Conservation (phyloP, 1,139 yeast species). For the Magnusiomyces suaveolens region DNA sequence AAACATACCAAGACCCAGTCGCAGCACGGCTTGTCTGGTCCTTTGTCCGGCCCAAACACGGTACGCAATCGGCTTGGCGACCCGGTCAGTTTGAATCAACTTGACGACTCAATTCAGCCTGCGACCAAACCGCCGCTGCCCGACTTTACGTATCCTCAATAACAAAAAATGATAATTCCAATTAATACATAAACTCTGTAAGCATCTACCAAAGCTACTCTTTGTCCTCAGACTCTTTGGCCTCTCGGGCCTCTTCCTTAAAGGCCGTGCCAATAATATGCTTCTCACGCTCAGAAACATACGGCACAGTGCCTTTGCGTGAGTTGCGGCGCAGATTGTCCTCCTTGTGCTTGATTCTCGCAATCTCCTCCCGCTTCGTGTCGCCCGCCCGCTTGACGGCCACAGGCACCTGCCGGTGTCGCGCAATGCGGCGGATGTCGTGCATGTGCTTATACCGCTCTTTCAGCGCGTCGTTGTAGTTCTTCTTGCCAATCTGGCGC, state of each 20-base stretch:
- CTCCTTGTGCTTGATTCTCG: constrained; percentile 68
- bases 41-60: no score
- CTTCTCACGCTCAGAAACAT: constrained; percentile 56
- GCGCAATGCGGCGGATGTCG: constrained; percentile 76
- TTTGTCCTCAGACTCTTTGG: not conserved
- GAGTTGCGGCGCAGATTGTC: constrained; percentile 72
- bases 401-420: constrained; percentile 85
- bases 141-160: not conserved
- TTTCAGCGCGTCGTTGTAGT: constrained; percentile 83
- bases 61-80: no score
- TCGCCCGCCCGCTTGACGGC: constrained; percentile 83
- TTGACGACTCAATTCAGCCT: no score
- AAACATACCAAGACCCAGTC: no score
- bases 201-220: not conserved
- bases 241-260: constrained; percentile 31
- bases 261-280: constrained; percentile 79
- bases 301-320: constrained; percentile 57
- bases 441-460: constrained; percentile 95
- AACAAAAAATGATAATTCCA: not conserved
- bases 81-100: no score
- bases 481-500: constrained; percentile 71
- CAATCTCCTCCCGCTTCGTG: constrained; percentile 65
- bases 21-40: no score
- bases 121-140: not conserved
- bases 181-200: not conserved